phyloP scores from a whole-genome alignment of 306 rosid genomes.

The Fagus crenata region DNA sequence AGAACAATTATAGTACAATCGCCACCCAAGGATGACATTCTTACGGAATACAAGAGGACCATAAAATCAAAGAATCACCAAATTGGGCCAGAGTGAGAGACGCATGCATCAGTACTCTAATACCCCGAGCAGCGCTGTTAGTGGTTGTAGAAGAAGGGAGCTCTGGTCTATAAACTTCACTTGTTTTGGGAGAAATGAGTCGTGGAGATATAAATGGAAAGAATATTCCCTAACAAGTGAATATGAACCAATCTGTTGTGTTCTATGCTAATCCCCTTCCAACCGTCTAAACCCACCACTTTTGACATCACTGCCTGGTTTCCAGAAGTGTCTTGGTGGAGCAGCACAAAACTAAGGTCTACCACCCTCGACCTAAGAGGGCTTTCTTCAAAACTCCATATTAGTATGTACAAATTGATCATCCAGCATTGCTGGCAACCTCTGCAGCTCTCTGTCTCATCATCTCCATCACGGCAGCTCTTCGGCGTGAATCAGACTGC shows the following conservation, averaged over 20 bases:
- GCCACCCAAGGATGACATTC: conserved; percentile 49
- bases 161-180: conserved; percentile 31
- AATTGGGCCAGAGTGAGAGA: conserved; percentile 32
- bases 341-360: conserved; percentile 37
- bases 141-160: conserved; percentile 41
- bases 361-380: conserved; percentile 15
- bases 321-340: conserved; percentile 32
- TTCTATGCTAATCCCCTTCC: conserved; percentile 40
- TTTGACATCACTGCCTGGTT: conserved; percentile 33
- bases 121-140: conserved; percentile 36
- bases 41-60: conserved; percentile 38
- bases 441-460: too few species aligned
- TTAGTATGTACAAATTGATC: conserved; percentile 43
- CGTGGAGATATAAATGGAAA: conserved; percentile 25
- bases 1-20: conserved; percentile 53
- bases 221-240: conserved; percentile 34
- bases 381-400: conserved; percentile 33
- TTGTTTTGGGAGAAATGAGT: conserved; percentile 27
- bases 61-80: conserved; percentile 65
- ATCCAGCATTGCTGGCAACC: too few species aligned
- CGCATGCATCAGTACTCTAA: conserved; percentile 27
- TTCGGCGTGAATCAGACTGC: too few species aligned
- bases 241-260: conserved; percentile 40
- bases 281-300: conserved; percentile 30
- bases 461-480: too few species aligned